These are phyloP conservation scores for Malus hybrid DNA, from an alignment of 331 rosid species.

Conservation along the genomic window DNA sequence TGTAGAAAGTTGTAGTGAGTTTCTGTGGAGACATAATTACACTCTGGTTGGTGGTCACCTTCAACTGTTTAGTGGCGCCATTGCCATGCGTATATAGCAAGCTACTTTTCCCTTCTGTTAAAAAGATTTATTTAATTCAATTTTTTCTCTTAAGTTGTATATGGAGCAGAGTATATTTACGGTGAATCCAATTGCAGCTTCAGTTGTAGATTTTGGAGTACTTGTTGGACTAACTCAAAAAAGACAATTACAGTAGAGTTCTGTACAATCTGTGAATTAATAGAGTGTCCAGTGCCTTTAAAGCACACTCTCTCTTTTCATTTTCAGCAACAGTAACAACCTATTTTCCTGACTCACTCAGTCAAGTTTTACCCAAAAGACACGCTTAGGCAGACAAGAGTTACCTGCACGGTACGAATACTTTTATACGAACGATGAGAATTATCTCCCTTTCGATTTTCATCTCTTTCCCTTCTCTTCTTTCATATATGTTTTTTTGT, in stretches of 20 bases:
- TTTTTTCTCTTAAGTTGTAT: background rate
- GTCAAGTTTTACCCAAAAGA: background rate
- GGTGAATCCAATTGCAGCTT: background rate
- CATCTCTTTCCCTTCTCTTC: too few species aligned
- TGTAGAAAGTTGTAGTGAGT: too few species aligned
- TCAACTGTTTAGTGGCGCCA: background rate
- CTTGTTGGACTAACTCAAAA: background rate
- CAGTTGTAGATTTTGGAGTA: background rate
- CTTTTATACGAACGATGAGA: too few species aligned
- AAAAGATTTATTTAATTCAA: background rate
- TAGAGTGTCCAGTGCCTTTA: background rate
- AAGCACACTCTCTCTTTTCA: constrained; percentile 2
- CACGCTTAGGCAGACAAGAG: background rate
- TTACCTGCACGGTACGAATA: too few species aligned
- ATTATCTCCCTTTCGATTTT: too few species aligned
- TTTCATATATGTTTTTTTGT: too few species aligned
- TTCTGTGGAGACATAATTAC: background rate
- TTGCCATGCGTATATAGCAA: background rate
- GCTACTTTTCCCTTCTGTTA: background rate
- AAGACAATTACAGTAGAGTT: background rate
- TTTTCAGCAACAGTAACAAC: background rate
- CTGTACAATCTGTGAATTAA: background rate
- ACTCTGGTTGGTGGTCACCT: background rate
- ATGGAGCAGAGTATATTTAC: background rate
- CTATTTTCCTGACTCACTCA: constrained; percentile 3